phyloP scores from a whole-genome alignment of 2,329 filamentous ascomycete genomes.

The Dactylella cylindrospora region DNA sequence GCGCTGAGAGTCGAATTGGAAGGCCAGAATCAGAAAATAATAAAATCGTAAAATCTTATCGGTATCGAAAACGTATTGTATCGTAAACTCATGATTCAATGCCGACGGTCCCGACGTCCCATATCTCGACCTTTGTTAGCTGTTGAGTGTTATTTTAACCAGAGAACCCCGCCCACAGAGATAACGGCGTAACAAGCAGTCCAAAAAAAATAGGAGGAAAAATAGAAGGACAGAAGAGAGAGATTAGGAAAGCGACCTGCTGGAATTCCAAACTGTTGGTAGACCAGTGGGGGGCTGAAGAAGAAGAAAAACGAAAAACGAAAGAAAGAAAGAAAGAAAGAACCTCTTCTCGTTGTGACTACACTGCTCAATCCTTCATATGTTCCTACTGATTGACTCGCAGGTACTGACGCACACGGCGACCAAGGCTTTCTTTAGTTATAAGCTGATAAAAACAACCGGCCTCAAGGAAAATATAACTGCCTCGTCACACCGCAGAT shows the following conservation, averaged over 20 bases:
- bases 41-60: slow-evolving; percentile 13
- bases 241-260: no score
- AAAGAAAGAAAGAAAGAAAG: not conserved
- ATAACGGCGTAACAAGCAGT: not conserved
- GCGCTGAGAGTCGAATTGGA: not conserved
- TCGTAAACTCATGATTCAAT: slow-evolving; percentile 41
- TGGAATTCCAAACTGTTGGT: no score
- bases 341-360: slow-evolving; percentile 6
- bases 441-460: slow-evolving; percentile 4
- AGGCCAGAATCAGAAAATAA: not conserved
- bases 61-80: slow-evolving; percentile 19
- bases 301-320: slow-evolving; percentile 10
- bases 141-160: not conserved
- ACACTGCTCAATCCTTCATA: slow-evolving; percentile 16
- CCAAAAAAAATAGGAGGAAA: not conserved
- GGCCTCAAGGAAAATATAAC: slow-evolving; percentile 12
- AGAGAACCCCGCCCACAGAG: not conserved
- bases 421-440: slow-evolving; percentile 8
- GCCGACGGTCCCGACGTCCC: slow-evolving; percentile 1
- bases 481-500: slow-evolving; percentile 28
- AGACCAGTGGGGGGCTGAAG: no score
- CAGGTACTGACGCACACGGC: no score
- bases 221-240: slow-evolving; percentile 7
- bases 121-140: slow-evolving; percentile 6
- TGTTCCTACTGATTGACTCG: slow-evolving; percentile 13